These are phyloP conservation scores for Aspergillus sergii DNA, from an alignment of 2,329 filamentous ascomycete genomes.

Conservation along the genomic window DNA sequence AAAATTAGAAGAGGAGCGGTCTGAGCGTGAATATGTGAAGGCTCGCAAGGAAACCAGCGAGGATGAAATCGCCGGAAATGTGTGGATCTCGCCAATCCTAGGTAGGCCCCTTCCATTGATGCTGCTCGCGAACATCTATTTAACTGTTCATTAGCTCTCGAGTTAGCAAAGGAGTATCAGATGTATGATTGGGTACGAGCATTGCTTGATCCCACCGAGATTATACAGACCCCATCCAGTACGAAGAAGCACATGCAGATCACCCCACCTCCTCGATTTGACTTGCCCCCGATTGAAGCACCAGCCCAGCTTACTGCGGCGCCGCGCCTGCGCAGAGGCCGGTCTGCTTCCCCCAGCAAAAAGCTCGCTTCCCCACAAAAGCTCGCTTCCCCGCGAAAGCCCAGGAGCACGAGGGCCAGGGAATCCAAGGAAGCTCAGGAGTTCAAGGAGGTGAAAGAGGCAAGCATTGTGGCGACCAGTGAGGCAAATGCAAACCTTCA, in stretches of 20 bases:
- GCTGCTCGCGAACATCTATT: not conserved
- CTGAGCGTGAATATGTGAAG: slow-evolving; percentile 76
- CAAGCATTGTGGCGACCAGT: slow-evolving; percentile 51
- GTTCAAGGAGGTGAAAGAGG: slow-evolving; percentile 49
- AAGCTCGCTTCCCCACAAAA: slow-evolving; percentile 55
- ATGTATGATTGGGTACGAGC: slow-evolving; percentile 87
- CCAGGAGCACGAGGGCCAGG: slow-evolving; percentile 50
- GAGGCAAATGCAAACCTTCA: slow-evolving; percentile 53
- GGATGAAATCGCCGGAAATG: slow-evolving; percentile 93
- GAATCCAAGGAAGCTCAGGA: slow-evolving; percentile 52
- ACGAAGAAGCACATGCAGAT: slow-evolving; percentile 80
- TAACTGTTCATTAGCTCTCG: slow-evolving; percentile 65
- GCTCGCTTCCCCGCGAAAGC: slow-evolving; percentile 56
- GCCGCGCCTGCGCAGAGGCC: slow-evolving; percentile 55
- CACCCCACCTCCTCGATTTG: slow-evolving; percentile 77
- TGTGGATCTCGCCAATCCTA: slow-evolving; percentile 85
- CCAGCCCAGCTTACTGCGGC: slow-evolving; percentile 30
- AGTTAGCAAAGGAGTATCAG: slow-evolving; percentile 82
- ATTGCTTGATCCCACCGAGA: slow-evolving; percentile 85
- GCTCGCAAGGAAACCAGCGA: slow-evolving; percentile 75
- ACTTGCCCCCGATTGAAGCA: slow-evolving; percentile 54
- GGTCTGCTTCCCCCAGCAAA: slow-evolving; percentile 61
- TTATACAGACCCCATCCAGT: slow-evolving; percentile 66
- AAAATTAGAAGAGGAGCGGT: slow-evolving; percentile 59
- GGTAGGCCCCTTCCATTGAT: slow-evolving; percentile 47